Evolutionary conservation across 2,329 filamentous ascomycete genomes (phyloP).

Genomic region (Colletotrichum plurivorum): DNA sequence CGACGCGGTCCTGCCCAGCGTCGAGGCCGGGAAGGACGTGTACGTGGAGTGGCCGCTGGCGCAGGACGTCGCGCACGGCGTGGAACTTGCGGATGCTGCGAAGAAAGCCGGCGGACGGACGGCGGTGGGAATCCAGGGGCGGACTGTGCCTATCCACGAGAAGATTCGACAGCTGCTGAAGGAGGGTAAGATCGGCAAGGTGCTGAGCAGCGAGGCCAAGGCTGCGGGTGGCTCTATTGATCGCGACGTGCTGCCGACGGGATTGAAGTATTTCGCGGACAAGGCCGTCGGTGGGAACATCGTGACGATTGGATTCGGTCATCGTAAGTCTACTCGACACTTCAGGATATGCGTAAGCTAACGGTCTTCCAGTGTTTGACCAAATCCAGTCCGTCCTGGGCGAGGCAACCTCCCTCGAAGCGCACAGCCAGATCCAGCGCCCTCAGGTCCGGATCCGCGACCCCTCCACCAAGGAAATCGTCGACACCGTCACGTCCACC

Average conservation of each 20-base stretch:
- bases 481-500: conserved; percentile 30
- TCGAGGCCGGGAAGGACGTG: conserved; percentile 66
- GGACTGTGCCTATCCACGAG: conserved; percentile 57
- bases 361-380: conserved; percentile 6
- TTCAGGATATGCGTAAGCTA: background rate
- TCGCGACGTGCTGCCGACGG: conserved; percentile 49
- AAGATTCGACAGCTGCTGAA: conserved; percentile 62
- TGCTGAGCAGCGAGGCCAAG: conserved; percentile 65
- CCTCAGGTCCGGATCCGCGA: conserved; percentile 18
- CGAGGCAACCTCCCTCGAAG: conserved; percentile 6
- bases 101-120: conserved; percentile 43
- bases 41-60: conserved; percentile 74
- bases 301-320: conserved; percentile 58
- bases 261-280: conserved; percentile 64
- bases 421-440: conserved; percentile 51
- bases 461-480: conserved; percentile 3
- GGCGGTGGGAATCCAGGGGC: conserved; percentile 67
- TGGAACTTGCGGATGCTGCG: conserved; percentile 53
- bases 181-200: conserved; percentile 62
- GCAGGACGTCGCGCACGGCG: conserved; percentile 55
- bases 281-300: conserved; percentile 61
- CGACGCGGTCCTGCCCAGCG: conserved; percentile 58
- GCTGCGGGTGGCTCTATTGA: conserved; percentile 50
- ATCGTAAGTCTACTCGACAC: conserved; percentile 41
- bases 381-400: conserved; percentile 26